A percentile compares a stretch with the other conserved stretches of the same genome.
Evolutionary conservation across 2,329 filamentous ascomycete species (phyloP).

Genomic region (Cordyceps tenuipes): DNA sequence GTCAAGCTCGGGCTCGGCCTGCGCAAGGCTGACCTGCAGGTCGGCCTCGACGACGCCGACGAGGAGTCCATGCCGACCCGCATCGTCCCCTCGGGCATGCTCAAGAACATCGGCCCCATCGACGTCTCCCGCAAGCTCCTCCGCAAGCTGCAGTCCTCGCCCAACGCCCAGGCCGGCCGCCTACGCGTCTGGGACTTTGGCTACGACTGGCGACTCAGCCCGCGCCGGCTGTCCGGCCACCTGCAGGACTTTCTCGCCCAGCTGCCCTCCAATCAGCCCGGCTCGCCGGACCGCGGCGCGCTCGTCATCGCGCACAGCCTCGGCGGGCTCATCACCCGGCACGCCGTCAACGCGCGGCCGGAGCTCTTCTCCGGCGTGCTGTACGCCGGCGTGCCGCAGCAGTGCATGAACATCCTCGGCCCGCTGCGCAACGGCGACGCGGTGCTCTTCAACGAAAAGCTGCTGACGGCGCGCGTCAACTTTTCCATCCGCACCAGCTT

Average conservation of each 20-base stretch:
- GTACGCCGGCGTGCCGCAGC: constrained; percentile 76
- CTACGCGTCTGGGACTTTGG: constrained; percentile 83
- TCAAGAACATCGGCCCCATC: constrained; percentile 85
- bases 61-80: constrained; percentile 74
- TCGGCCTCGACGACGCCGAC: constrained; percentile 72
- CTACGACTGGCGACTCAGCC: constrained; percentile 90
- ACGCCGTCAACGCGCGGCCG: constrained; percentile 77
- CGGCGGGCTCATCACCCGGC: constrained; percentile 78
- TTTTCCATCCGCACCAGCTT: constrained; percentile 86
- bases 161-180: constrained; percentile 62
- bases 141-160: constrained; percentile 64
- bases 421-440: constrained; percentile 88
- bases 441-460: constrained; percentile 78
- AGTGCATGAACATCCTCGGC: constrained; percentile 85
- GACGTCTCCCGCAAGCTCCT: constrained; percentile 80
- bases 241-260: constrained; percentile 66
- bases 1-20: constrained; percentile 89
- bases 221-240: constrained; percentile 61
- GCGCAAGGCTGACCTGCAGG: constrained; percentile 82
- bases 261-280: constrained; percentile 62
- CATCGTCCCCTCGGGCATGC: constrained; percentile 80
- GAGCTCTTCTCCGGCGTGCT: constrained; percentile 80
- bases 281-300: constrained; percentile 51
- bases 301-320: constrained; percentile 79
- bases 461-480: constrained; percentile 87